These are phyloP conservation scores for Stentor roeselii DNA, from an alignment of 73 alveolate species.

Conservation along the genomic window DNA sequence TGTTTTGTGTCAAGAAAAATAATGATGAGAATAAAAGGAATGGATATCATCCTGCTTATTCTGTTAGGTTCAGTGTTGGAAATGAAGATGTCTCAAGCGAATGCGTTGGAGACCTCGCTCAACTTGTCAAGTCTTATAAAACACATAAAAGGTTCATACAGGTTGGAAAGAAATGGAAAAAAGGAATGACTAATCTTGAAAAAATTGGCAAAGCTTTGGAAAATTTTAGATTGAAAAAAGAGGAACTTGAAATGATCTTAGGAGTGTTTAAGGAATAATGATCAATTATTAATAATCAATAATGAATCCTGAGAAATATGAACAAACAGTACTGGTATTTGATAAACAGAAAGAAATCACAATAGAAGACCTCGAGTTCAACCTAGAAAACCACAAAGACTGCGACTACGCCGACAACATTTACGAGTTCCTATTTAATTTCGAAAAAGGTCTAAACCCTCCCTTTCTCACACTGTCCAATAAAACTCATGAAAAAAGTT, in stretches of 20 bases:
- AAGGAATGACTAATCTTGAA: not conserved
- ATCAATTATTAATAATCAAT: not conserved
- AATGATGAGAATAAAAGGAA: not conserved
- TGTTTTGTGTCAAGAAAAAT: not conserved
- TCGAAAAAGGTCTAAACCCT: not conserved
- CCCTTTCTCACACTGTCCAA: not conserved
- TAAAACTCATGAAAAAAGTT: not conserved
- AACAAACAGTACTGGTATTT: too few relatives aligned
- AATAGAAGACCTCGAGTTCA: not conserved
- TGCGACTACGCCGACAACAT: not conserved
- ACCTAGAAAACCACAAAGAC: not conserved
- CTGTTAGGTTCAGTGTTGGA: not conserved
- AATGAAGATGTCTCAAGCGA: not conserved
- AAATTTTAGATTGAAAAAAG: not conserved
- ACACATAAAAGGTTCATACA: not conserved
- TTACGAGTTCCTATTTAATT: not conserved
- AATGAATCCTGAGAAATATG: not conserved
- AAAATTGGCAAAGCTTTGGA: not conserved
- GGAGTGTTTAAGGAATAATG: not conserved
- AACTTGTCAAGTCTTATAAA: not conserved
- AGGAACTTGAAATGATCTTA: not conserved
- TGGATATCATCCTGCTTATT: conserved; percentile 14
- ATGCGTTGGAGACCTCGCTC: not conserved
- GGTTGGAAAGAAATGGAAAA: not conserved
- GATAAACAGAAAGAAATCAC: too few relatives aligned